Base-by-base conservation (phyloP, 1,284 basidiomycete genomes). In the Anthracocystis walkeri region DNA sequence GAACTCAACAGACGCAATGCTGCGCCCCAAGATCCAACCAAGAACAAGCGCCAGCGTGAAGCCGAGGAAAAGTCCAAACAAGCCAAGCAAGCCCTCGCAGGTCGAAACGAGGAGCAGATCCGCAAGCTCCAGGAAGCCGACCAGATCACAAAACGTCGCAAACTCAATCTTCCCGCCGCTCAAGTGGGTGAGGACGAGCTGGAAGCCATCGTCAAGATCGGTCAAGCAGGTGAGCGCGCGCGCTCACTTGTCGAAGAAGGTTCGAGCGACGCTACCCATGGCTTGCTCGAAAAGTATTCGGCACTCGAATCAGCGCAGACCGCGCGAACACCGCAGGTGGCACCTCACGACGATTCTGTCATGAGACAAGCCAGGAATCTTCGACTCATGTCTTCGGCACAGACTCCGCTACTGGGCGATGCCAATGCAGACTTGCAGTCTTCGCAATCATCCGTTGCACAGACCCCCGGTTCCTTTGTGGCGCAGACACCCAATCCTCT, bases 201-300 rank as follows among this genome's bases (percentile, higher is more conserved):
- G 55, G 97, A 99, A 87, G 95, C 98, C 80, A 98, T 99, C 79
- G 96, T 97, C 80, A 99, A 99, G 88, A 95, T 99, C 78, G 97
- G 96, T 1, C 91, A 93, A 84, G 92, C 93, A 0, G 92, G 95
- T 7, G 93, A 97, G 87, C 91, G 90, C 67, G 92, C 95, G 10
- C 91, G 94, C 81, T 90, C 91, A 6, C 85, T 98, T 77, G 94
- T 98, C 7, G 85, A 86, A 33, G 77, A 79, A 6, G 86, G 86
- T 18, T 85, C 89, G 11, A 91, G 89, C 72, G 93, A 93, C 71
- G 93, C 95, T 1, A 97, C 92, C 58, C 92, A 91, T 35, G 90
- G 91, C 68, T 87, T 99, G 52, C 86, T 99, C 48, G 94, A 93
- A 71, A 94, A 97, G 63, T 99, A 99, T 83, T 93, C 95, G 81